phyloP scores from a whole-genome alignment of 2,329 filamentous ascomycete genomes.

The Xylariaceae sp. region DNA sequence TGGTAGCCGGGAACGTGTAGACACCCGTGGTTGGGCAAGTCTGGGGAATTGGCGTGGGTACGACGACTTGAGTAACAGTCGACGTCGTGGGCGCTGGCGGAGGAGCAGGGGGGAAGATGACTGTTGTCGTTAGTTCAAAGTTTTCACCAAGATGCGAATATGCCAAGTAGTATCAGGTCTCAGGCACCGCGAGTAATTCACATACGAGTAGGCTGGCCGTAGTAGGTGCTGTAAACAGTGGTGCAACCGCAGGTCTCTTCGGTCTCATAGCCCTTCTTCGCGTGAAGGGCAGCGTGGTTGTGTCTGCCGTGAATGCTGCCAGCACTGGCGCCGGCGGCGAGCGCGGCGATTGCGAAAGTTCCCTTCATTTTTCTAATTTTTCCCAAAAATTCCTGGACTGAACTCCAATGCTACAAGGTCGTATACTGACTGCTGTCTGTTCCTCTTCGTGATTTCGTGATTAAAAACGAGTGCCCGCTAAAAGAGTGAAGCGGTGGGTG shows the following conservation, averaged over 20 bases:
- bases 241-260: slow-evolving; percentile 69
- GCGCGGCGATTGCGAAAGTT: slow-evolving; percentile 69
- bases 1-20: slow-evolving; percentile 79
- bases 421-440: slow-evolving; percentile 34
- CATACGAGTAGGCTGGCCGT: slow-evolving; percentile 71
- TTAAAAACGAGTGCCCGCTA: slow-evolving; percentile 77
- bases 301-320: slow-evolving; percentile 66
- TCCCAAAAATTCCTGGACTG: slow-evolving; percentile 33
- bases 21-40: slow-evolving; percentile 70
- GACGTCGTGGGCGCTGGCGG: slow-evolving; percentile 35
- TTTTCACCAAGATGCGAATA: neutral
- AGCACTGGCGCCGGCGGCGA: slow-evolving; percentile 64
- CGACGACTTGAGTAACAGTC: slow-evolving; percentile 51
- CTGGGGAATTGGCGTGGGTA: slow-evolving; percentile 61
- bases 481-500: slow-evolving; percentile 83
- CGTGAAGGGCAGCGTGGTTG: slow-evolving; percentile 62
- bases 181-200: no score
- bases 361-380: slow-evolving; percentile 73
- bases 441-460: slow-evolving; percentile 42
- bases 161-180: slow-evolving; percentile 1
- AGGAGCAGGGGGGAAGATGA: slow-evolving; percentile 48
- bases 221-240: slow-evolving; percentile 75
- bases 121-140: slow-evolving; percentile 39
- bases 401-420: slow-evolving; percentile 41
- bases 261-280: slow-evolving; percentile 52